phyloP scores from a whole-genome alignment of 352 stramenopile genomes.

The Phytophthora sp. region DNA sequence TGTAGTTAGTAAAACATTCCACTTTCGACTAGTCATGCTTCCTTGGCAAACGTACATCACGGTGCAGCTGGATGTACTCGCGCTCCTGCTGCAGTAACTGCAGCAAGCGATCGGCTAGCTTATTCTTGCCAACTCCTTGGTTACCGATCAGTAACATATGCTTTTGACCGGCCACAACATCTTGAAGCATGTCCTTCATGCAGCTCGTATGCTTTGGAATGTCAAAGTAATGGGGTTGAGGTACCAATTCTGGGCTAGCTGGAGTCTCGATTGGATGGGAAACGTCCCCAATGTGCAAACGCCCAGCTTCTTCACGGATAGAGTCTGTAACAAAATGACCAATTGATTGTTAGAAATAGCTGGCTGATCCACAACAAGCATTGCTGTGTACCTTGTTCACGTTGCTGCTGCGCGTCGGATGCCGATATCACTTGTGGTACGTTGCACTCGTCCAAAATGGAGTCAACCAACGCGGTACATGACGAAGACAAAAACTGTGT shows the following conservation, averaged over 20 bases:
- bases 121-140: slow-evolving; percentile 96
- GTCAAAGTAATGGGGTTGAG: slow-evolving; percentile 89
- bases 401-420: not conserved
- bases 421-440: slow-evolving; percentile 21
- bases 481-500: slow-evolving; percentile 76
- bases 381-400: slow-evolving; percentile 7
- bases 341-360: not conserved
- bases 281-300: slow-evolving; percentile 68
- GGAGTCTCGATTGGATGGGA: slow-evolving; percentile 60
- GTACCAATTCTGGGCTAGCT: slow-evolving; percentile 80
- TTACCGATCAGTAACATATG: slow-evolving; percentile 95
- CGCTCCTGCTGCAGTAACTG: slow-evolving; percentile 91
- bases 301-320: slow-evolving; percentile 49
- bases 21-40: too few relatives aligned
- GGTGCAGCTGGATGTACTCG: slow-evolving; percentile 97
- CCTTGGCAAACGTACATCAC: slow-evolving; percentile 93
- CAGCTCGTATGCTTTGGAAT: slow-evolving; percentile 89
- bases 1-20: too few relatives aligned
- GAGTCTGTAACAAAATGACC: slow-evolving; percentile 22
- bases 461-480: slow-evolving; percentile 55
- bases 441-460: slow-evolving; percentile 54
- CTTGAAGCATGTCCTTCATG: slow-evolving; percentile 89
- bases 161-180: slow-evolving; percentile 87
- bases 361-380: not conserved
- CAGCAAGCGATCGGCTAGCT: slow-evolving; percentile 92